Evolutionary conservation across 2,329 filamentous ascomycete species (phyloP).

Genomic region (Trichoderma brevicompactum): DNA sequence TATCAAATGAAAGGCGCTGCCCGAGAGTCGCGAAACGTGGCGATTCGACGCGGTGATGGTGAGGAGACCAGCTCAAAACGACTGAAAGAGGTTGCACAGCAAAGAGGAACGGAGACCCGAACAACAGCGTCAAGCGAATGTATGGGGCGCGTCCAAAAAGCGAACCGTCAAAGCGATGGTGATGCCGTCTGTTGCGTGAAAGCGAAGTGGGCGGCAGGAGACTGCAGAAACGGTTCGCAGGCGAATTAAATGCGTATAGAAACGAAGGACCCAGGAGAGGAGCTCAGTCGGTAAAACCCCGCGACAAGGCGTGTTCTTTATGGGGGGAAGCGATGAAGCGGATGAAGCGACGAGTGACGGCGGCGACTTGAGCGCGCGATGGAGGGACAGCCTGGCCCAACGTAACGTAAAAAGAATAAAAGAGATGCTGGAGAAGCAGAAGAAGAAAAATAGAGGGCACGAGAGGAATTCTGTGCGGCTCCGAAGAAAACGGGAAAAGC

Average conservation of each 20-base stretch:
- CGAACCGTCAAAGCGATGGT: conserved; percentile 49
- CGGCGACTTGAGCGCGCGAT: conserved; percentile 24
- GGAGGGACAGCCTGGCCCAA: conserved; percentile 31
- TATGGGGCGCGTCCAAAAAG: conserved; percentile 43
- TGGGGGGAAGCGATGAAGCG: background rate
- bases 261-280: conserved; percentile 41
- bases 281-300: conserved; percentile 39
- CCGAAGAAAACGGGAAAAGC: conserved; percentile 35
- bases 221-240: conserved; percentile 22
- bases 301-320: conserved; percentile 26
- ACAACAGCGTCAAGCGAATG: conserved; percentile 51
- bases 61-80: conserved; percentile 54
- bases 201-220: background rate
- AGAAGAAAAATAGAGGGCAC: conserved; percentile 35
- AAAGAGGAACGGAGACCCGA: conserved; percentile 40
- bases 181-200: background rate
- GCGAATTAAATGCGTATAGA: conserved; percentile 42
- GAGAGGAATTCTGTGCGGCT: conserved; percentile 40
- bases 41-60: conserved; percentile 32
- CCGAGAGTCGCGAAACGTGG: conserved; percentile 36
- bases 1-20: conserved; percentile 41
- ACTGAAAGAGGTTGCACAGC: conserved; percentile 37
- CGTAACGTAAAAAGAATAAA: conserved; percentile 10
- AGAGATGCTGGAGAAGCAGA: conserved; percentile 7
- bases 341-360: conserved; percentile 18